phyloP scores from a whole-genome alignment of 2,329 filamentous ascomycete species.

The Nothophaeocryptopus gaeumannii region DNA sequence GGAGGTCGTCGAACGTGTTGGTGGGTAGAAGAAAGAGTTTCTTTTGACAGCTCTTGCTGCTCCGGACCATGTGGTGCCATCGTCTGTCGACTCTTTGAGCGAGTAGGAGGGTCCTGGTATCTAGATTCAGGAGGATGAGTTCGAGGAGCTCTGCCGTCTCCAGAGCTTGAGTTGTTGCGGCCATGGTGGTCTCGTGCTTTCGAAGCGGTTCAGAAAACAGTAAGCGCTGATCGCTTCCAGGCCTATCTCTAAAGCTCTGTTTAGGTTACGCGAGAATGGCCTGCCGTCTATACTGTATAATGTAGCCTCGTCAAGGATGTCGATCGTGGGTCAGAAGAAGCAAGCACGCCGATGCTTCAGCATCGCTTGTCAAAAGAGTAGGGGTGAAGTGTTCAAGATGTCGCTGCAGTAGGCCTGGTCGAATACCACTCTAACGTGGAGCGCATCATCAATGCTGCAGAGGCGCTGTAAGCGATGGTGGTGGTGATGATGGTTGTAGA shows the following conservation, averaged over 20 bases:
- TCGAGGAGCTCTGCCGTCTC: slow-evolving; percentile 19
- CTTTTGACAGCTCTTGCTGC: slow-evolving; percentile 18
- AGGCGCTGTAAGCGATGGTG: slow-evolving; percentile 6
- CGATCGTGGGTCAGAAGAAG: no score
- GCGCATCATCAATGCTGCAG: not conserved
- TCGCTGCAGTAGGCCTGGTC: no score
- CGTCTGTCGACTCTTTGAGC: slow-evolving; percentile 18
- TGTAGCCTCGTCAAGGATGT: not conserved
- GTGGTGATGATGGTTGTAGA: not conserved
- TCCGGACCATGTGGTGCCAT: slow-evolving; percentile 17
- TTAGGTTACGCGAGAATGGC: not conserved
- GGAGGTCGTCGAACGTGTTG: slow-evolving; percentile 17
- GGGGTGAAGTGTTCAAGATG: not conserved
- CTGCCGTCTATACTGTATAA: not conserved
- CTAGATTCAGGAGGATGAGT: slow-evolving; percentile 18
- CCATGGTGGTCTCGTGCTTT: not conserved
- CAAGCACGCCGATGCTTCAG: no score
- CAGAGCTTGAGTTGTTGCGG: slow-evolving; percentile 10
- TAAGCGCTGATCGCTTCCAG: no score
- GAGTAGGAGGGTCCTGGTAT: slow-evolving; percentile 20
- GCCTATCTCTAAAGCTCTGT: no score
- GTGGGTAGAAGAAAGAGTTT: slow-evolving; percentile 23
- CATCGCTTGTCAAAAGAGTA: not conserved
- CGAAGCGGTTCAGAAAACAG: no score
- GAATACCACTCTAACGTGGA: no score